phyloP scores from a whole-genome alignment of 176 grass and related monocot genomes.

The Oryza coarctata region DNA sequence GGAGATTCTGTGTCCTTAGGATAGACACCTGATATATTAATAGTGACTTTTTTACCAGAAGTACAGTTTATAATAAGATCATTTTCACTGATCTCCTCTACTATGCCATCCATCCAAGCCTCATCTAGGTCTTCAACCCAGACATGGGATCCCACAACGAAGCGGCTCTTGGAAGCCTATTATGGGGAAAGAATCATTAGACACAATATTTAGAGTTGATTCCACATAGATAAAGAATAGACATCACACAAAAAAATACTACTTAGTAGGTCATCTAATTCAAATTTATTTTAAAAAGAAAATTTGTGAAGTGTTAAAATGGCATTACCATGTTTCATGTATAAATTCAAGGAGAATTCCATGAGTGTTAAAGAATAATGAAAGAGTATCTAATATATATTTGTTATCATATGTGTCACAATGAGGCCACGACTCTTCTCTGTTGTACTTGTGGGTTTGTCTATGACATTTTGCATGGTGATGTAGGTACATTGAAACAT shows the following conservation, averaged over 20 bases:
- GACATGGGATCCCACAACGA: slow-evolving; percentile 79
- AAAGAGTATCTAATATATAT: neutral
- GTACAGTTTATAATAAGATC: slow-evolving; percentile 61
- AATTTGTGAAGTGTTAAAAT: neutral
- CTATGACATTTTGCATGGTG: no score
- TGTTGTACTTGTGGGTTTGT: no score
- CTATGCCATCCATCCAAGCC: slow-evolving; percentile 89
- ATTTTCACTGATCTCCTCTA: slow-evolving; percentile 61
- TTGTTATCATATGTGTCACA: neutral
- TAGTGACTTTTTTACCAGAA: slow-evolving; percentile 68
- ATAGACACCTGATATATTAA: slow-evolving; percentile 45
- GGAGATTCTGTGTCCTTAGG: slow-evolving; percentile 90
- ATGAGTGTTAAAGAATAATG: neutral
- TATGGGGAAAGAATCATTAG: neutral
- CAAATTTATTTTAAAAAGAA: neutral
- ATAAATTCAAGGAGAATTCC: neutral
- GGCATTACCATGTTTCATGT: neutral
- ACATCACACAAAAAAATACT: no score
- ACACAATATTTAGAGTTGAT: neutral
- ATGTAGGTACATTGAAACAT: no score
- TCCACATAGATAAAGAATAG: no score
- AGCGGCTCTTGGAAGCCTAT: slow-evolving; percentile 61
- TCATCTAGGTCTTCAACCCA: slow-evolving; percentile 81
- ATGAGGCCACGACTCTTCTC: no score
- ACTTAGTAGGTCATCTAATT: neutral